A percentile compares a stretch with the other conserved stretches of the same genome.
These are phyloP conservation scores for Beauveria rudraprayagi DNA, from an alignment of 2,329 filamentous ascomycete species.

Conservation along the genomic window DNA sequence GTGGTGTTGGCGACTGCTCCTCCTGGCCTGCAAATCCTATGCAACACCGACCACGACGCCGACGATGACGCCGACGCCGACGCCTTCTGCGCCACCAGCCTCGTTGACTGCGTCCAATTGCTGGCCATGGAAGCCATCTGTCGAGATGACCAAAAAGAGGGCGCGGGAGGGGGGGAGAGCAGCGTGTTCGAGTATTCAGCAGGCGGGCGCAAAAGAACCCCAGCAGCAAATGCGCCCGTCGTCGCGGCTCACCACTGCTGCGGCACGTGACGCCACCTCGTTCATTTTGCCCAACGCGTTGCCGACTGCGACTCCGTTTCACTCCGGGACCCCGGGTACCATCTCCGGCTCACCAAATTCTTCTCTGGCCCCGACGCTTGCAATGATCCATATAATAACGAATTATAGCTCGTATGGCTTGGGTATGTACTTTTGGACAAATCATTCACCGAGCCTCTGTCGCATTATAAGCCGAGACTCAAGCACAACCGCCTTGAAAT, in stretches of 20 bases:
- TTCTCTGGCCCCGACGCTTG: no score
- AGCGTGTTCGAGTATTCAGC: not conserved
- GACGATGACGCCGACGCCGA: not conserved
- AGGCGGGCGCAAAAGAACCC: not conserved
- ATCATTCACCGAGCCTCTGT: not conserved
- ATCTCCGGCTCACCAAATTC: not conserved
- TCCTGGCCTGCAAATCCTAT: not conserved
- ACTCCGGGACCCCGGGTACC: not conserved
- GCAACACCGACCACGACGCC: not conserved
- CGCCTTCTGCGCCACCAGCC: not conserved
- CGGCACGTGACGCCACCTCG: slow-evolving; percentile 3
- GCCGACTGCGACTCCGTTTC: not conserved
- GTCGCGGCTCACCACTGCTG: not conserved
- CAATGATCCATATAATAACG: not conserved
- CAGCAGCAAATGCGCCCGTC: not conserved
- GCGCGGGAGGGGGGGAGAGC: not conserved
- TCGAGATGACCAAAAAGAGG: no score
- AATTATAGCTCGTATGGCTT: not conserved
- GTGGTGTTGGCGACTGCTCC: not conserved
- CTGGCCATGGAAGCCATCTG: not conserved
- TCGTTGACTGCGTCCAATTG: not conserved
- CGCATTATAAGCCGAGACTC: not conserved
- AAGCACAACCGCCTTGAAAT: no score
- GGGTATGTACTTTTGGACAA: not conserved
- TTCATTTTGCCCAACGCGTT: not conserved